A percentile compares a stretch with the other conserved stretches of the same genome.
Evolutionary conservation across 2,329 filamentous ascomycete species (phyloP).

Genomic region (Verticillium tricorpus): DNA sequence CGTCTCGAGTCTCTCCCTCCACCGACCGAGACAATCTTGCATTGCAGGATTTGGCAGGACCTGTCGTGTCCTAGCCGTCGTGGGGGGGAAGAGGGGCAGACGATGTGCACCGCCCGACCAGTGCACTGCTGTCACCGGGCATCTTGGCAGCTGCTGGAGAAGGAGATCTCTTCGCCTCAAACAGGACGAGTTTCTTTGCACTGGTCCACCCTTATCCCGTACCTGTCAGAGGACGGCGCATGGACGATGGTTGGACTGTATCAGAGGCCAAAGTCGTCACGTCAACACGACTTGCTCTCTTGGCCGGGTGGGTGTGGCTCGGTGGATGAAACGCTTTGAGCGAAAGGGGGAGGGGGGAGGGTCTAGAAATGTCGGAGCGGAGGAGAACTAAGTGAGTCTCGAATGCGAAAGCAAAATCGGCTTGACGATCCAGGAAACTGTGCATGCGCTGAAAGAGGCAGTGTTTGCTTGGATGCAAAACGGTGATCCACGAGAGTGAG

Average conservation of each 20-base stretch:
- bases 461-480: conserved; percentile 13
- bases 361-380: not conserved
- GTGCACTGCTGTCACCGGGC: not conserved
- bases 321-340: not conserved
- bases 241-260: not conserved
- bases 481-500: not conserved
- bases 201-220: not conserved
- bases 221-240: not conserved
- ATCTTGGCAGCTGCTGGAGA: not conserved
- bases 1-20: not conserved
- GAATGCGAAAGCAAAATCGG: not conserved
- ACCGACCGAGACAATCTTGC: not conserved
- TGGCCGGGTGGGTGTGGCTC: not conserved
- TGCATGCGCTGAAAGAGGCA: conserved; percentile 8
- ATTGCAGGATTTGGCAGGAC: not conserved
- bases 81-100: not conserved
- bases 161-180: not conserved
- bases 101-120: not conserved
- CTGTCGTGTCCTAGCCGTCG: not conserved
- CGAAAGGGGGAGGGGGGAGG: not conserved
- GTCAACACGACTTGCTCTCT: not conserved
- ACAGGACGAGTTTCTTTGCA: not conserved
- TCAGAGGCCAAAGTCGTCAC: not conserved
- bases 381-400: not conserved
- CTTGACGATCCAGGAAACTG: not conserved